Base-by-base conservation (phyloP, 352 stramenopile genomes). In the Pythium insidiosum region DNA sequence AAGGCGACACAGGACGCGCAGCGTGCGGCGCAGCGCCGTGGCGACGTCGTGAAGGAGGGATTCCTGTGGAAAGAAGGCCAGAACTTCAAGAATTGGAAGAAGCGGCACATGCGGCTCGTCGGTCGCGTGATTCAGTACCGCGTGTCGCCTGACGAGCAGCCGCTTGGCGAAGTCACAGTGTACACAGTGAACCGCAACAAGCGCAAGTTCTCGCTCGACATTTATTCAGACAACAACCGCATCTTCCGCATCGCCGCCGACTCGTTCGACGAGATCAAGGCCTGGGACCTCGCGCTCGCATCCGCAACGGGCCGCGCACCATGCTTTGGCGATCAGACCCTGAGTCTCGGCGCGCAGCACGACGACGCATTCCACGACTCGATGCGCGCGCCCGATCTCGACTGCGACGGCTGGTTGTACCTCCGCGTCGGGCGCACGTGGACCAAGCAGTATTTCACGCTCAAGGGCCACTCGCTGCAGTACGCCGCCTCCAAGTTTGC, bases 71-170 rank as follows among this genome's bases (percentile, higher is more conserved):
- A 93, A 37, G 77, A 93, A 56, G 80, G 80, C 7, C 76, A 89
- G 51, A 88, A 88, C 47, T 88, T 92, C 54, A 90, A 92, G 73
- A 88, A 69, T 16, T 93, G 80, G 80, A 93, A 93, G 45, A 62
- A 68, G 24, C 73, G 80, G 23, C 90, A 84, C 56, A 87, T 93
- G 65, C 84, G 70, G 38, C 57, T 93, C 6, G 58, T 34, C 0
- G 80, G 69, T 4, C 58, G 53, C 26, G 40, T 67, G 13, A 68
- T 93, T 40, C 73, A 84, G 58, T 93, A 93, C 53, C 60, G 73
- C 43, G 75, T 69, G 2, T 55, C 74, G 10, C 47, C 61, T 5
- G 47, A 47, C 20, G 76, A 89, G 38, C 62, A 66, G 31, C 76
- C 76, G 9, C 59, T 87, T 10, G 79, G 77, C 3, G 74, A 83